phyloP scores from a whole-genome alignment of 176 grass and related monocot genomes.

The Dactylis glomerata region DNA sequence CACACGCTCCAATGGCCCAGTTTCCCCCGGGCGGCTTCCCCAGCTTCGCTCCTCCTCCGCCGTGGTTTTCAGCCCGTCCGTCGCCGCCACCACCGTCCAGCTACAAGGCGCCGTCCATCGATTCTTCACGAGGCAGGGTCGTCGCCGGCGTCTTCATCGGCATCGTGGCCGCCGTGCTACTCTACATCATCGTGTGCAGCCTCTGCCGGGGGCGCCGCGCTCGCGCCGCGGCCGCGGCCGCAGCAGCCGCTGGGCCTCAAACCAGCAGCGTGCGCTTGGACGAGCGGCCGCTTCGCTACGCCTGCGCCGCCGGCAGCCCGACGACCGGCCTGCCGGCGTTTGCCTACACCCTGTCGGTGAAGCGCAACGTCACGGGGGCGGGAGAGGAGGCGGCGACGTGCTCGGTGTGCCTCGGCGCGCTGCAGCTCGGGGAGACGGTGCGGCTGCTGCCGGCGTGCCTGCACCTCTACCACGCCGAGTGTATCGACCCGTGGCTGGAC shows the following conservation, averaged over 20 bases:
- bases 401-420: slow-evolving; percentile 38
- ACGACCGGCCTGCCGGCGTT: slow-evolving; percentile 19
- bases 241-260: not conserved
- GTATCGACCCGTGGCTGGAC: slow-evolving; percentile 42
- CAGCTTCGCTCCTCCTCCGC: not conserved
- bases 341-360: slow-evolving; percentile 1
- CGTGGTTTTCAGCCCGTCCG: not conserved
- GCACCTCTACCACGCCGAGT: slow-evolving; percentile 44
- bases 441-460: slow-evolving; percentile 44
- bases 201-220: slow-evolving; percentile 6
- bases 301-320: no score
- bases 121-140: not conserved
- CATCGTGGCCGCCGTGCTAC: not conserved
- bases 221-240: not conserved
- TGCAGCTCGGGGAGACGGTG: slow-evolving; percentile 33
- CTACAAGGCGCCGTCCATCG: not conserved
- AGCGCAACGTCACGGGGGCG: not conserved
- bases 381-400: slow-evolving; percentile 14
- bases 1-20: not conserved
- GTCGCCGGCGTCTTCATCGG: not conserved
- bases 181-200: slow-evolving; percentile 2
- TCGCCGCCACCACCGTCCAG: not conserved
- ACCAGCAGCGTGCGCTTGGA: not conserved
- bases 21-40: not conserved
- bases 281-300: not conserved